Base-by-base conservation (phyloP, 2,329 filamentous ascomycete genomes). In the Cladosporium cucumerinum region DNA sequence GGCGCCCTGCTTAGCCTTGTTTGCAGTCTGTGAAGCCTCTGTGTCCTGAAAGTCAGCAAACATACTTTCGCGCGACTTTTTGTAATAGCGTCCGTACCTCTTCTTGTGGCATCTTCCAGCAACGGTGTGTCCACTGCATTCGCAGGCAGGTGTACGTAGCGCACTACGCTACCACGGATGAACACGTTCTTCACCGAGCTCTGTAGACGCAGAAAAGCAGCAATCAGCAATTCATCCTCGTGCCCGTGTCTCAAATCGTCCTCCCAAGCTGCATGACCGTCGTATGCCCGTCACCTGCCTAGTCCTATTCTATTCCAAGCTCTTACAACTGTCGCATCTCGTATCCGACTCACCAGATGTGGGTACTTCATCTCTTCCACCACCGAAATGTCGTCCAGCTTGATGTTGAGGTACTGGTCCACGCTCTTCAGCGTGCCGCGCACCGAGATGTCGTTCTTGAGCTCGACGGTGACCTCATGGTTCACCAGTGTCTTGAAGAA, bases 401-500 rank as follows among this genome's bases (percentile, higher is more conserved):
- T 98, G 82, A 99, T 97, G 82, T 99, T 99, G 75, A 99, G 87
- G 81, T 96, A 99, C 82, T 98, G 95, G 78, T 99, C 95, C 71
- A 99, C 94, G 75, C 91, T 96, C 84, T 98, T 99, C 71, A 99
- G 85, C 39, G 89, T 96, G 70, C 95, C 95, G 73, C 92, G 91
- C 78, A 99, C 96, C 77, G 93, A 93, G 72, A 99, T 96, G 81
- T 99, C 95, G 79, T 99, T 99, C 82, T 99, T 99, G 78, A 99
- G 91, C 83, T 99, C 95, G 77, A 99, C 93, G 55, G 93, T 98
- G 75, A 99, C 93, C 83, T 96, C 89, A 72, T 95, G 90, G 83
- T 97, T 95, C 78, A 97, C 96, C 74, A 98, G 90, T 62, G 94
- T 98, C 80, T 98, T 98, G 88, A 98, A 98, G 84, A 97, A 98